These are phyloP conservation scores for Daldinia eschscholtzii DNA, from an alignment of 2,329 filamentous ascomycete species.

Conservation along the genomic window DNA sequence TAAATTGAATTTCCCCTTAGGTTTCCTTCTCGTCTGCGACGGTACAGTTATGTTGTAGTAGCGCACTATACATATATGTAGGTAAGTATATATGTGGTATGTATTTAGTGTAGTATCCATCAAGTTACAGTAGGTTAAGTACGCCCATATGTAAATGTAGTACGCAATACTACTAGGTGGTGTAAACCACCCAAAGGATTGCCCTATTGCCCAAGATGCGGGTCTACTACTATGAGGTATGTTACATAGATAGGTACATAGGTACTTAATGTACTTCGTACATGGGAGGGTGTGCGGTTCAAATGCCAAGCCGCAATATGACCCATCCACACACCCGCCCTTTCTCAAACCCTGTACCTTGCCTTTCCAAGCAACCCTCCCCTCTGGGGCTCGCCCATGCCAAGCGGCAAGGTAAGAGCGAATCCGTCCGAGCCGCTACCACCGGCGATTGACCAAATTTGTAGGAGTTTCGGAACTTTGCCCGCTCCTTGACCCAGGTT, in stretches of 20 bases:
- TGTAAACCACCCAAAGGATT: neutral
- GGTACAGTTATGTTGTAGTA: neutral
- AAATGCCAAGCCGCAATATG: slow-evolving; percentile 50
- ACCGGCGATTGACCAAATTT: slow-evolving; percentile 52
- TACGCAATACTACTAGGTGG: neutral
- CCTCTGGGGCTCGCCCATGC: slow-evolving; percentile 49
- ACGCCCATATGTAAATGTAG: neutral
- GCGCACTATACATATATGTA: too few relatives aligned
- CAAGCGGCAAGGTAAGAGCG: slow-evolving; percentile 51
- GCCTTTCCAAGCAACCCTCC: slow-evolving; percentile 45
- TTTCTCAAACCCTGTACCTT: slow-evolving; percentile 40
- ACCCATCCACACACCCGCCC: slow-evolving; percentile 46
- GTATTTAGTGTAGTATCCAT: neutral
- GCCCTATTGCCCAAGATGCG: slow-evolving; percentile 2
- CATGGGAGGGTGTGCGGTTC: slow-evolving; percentile 41
- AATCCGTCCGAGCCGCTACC: slow-evolving; percentile 53
- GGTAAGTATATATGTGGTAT: neutral
- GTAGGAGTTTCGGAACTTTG: slow-evolving; percentile 49
- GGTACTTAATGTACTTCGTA: slow-evolving; percentile 7
- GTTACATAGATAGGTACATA: slow-evolving; percentile 10
- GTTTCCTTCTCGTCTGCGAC: slow-evolving; percentile 32
- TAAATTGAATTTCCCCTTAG: slow-evolving; percentile 40
- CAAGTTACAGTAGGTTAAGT: too few relatives aligned
- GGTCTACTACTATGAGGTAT: neutral
- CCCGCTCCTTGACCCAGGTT: slow-evolving; percentile 46